Percentiles rank a stretch among this genome's conserved stretches.
Conservation (phyloP, 2,329 filamentous ascomycete genomes). For the Fusarium mundagurra region DNA sequence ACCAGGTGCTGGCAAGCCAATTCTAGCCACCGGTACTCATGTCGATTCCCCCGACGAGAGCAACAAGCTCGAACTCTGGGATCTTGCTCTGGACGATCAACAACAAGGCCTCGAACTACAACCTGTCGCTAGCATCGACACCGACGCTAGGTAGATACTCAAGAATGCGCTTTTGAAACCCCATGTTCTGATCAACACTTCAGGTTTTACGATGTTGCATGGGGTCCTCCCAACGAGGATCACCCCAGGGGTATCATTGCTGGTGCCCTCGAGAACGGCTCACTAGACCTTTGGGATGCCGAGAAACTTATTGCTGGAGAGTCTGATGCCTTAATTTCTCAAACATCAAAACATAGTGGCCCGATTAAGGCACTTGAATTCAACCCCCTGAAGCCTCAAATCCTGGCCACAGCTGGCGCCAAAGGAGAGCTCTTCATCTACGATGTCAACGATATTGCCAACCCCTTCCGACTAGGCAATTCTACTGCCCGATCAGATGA, state of each 20-base stretch:
- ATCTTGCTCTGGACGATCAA: constrained; percentile 82
- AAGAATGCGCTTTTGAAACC: constrained; percentile 12
- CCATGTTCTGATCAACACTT: constrained; percentile 23
- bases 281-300: constrained; percentile 93
- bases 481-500: constrained; percentile 91
- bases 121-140: constrained; percentile 83
- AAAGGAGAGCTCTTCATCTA: constrained; percentile 98
- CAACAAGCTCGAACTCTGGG: constrained; percentile 95
- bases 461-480: constrained; percentile 89
- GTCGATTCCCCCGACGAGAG: constrained; percentile 98
- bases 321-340: constrained; percentile 82
- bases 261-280: constrained; percentile 93
- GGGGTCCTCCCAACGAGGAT: constrained; percentile 83
- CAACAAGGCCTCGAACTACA: constrained; percentile 84
- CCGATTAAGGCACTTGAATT: constrained; percentile 96
- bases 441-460: constrained; percentile 89
- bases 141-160: constrained; percentile 81
- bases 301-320: constrained; percentile 69
- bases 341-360: constrained; percentile 89
- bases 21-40: constrained; percentile 93
- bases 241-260: constrained; percentile 90
- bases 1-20: constrained; percentile 78
- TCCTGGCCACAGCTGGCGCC: constrained; percentile 89
- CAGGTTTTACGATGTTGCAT: constrained; percentile 97
- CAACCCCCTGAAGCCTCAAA: constrained; percentile 90